Evolutionary conservation across 495 filamentous ascomycete species (phyloP).

Genomic region (Hypoxylon fuscum): DNA sequence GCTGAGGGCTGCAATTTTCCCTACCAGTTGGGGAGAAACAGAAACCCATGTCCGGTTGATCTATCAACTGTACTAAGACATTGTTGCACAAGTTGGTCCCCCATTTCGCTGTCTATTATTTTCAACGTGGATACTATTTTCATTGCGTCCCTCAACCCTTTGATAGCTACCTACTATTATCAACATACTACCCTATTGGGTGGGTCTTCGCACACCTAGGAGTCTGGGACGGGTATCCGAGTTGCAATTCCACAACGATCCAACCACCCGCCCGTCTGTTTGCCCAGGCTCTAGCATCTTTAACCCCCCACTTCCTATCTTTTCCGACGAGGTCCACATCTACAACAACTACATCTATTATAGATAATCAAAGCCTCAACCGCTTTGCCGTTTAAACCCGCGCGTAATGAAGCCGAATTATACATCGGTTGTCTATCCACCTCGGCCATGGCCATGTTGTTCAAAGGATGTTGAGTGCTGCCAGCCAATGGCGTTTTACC

Average conservation of each 20-base stretch:
- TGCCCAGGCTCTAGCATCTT: conserved; percentile 3
- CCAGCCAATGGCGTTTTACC: conserved; percentile 31
- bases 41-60: conserved; percentile 31
- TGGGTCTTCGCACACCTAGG: conserved; percentile 4
- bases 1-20: conserved; percentile 20
- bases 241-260: conserved; percentile 10
- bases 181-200: conserved; percentile 28
- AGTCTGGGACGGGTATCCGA: conserved; percentile 26
- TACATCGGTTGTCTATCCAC: conserved; percentile 34
- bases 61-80: conserved; percentile 33
- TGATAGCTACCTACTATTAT: conserved; percentile 10
- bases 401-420: conserved; percentile 33
- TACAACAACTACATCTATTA: conserved; percentile 25
- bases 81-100: conserved; percentile 38
- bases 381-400: conserved; percentile 28
- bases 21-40: conserved; percentile 33
- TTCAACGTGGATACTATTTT: neutral
- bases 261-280: neutral
- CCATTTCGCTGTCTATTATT: conserved; percentile 19
- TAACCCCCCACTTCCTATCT: conserved; percentile 29
- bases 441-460: conserved; percentile 29
- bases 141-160: conserved; percentile 21
- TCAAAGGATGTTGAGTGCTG: conserved; percentile 27
- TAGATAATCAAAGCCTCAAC: conserved; percentile 29
- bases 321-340: conserved; percentile 38